Conservation (phyloP, 2,329 filamentous ascomycete genomes). For the Camillea tinctor region DNA sequence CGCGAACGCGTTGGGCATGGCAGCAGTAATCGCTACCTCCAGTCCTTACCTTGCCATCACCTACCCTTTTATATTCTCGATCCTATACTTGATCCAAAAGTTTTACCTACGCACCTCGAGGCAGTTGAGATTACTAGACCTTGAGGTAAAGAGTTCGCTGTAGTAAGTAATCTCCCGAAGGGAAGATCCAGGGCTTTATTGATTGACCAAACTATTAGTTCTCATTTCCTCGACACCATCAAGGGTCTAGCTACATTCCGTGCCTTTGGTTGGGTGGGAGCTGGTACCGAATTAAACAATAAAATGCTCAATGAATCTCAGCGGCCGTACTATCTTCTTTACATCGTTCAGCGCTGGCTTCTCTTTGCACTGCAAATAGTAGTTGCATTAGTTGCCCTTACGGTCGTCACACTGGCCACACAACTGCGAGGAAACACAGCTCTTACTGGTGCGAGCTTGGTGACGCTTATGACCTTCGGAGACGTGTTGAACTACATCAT, state of each 20-base stretch:
- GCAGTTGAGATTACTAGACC: slow-evolving; percentile 10
- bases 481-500: slow-evolving; percentile 31
- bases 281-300: slow-evolving; percentile 31
- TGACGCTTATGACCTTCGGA: slow-evolving; percentile 12
- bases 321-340: slow-evolving; percentile 35
- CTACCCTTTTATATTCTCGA: neutral
- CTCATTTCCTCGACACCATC: slow-evolving; percentile 44
- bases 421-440: neutral
- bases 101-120: slow-evolving; percentile 11
- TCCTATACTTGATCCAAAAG: slow-evolving; percentile 2
- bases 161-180: slow-evolving; percentile 5
- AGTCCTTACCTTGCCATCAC: slow-evolving; percentile 17
- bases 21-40: slow-evolving; percentile 44
- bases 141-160: slow-evolving; percentile 8
- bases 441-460: neutral
- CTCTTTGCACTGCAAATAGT: slow-evolving; percentile 32
- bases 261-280: slow-evolving; percentile 42
- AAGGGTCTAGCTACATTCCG: slow-evolving; percentile 44
- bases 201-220: slow-evolving; percentile 9
- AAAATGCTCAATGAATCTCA: slow-evolving; percentile 32
- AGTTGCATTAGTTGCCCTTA: slow-evolving; percentile 17
- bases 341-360: slow-evolving; percentile 35
- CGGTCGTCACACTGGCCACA: neutral
- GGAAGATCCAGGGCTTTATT: neutral
- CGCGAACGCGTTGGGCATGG: slow-evolving; percentile 39